These are phyloP conservation scores for Candida loeiensis DNA, from an alignment of 805 yeast species.

Conservation along the genomic window DNA sequence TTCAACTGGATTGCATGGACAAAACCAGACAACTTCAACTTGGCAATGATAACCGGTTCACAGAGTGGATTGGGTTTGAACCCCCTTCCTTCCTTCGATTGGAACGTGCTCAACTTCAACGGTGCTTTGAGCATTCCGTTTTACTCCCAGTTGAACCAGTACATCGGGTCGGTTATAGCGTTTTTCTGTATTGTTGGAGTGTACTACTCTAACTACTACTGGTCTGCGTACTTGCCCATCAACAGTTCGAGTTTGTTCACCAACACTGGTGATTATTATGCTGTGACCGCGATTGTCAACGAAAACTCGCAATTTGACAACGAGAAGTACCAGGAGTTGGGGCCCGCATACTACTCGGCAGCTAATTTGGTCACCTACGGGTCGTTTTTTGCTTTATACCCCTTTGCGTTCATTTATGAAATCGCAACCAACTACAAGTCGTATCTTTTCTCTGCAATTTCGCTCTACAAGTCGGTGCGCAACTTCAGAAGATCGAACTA, in stretches of 20 bases:
- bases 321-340: slow-evolving; percentile 16
- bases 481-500: slow-evolving; percentile 22
- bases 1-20: slow-evolving; percentile 35
- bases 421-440: slow-evolving; percentile 14
- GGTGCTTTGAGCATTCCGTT: slow-evolving; percentile 21
- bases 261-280: slow-evolving; percentile 22
- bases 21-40: slow-evolving; percentile 21
- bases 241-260: slow-evolving; percentile 21
- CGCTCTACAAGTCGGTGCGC: slow-evolving; percentile 14
- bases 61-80: slow-evolving; percentile 26
- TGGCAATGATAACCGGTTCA: slow-evolving; percentile 25
- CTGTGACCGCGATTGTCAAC: slow-evolving; percentile 13
- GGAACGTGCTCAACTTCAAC: slow-evolving; percentile 21
- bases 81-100: slow-evolving; percentile 29
- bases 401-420: slow-evolving; percentile 24
- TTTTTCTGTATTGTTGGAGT: slow-evolving; percentile 24
- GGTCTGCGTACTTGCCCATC: slow-evolving; percentile 30
- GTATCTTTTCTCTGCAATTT: slow-evolving; percentile 13
- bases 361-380: slow-evolving; percentile 21
- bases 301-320: slow-evolving; percentile 12
- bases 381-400: slow-evolving; percentile 18
- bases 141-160: slow-evolving; percentile 22
- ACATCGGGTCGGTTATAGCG: slow-evolving; percentile 22
- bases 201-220: slow-evolving; percentile 25
- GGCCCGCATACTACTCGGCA: slow-evolving; percentile 23